Evolutionary conservation across 2,329 filamentous ascomycete species (phyloP).

Genomic region (Claviceps sp.): DNA sequence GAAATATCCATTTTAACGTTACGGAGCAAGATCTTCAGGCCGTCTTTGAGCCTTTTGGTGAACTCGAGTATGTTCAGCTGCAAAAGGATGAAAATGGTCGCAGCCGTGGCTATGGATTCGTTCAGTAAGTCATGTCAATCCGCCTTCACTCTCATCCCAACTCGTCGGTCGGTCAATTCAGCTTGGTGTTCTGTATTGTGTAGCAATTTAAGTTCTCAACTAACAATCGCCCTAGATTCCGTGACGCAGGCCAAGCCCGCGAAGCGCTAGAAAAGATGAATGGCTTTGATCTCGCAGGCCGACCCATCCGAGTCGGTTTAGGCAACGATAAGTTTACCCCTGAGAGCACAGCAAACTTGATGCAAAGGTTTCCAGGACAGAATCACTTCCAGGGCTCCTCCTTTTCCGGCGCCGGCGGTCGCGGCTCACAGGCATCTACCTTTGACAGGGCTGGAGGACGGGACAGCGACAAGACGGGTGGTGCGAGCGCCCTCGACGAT

Average conservation of each 20-base stretch:
- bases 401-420: slow-evolving; percentile 81
- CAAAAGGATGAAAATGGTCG: slow-evolving; percentile 90
- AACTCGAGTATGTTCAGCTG: slow-evolving; percentile 92
- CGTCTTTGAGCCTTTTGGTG: slow-evolving; percentile 94
- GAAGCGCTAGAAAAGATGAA: slow-evolving; percentile 99
- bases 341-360: slow-evolving; percentile 83
- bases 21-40: slow-evolving; percentile 91
- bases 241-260: slow-evolving; percentile 78
- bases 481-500: slow-evolving; percentile 90
- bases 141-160: neutral
- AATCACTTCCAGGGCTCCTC: slow-evolving; percentile 76
- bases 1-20: slow-evolving; percentile 99
- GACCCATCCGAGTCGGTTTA: slow-evolving; percentile 94
- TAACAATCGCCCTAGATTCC: slow-evolving; percentile 46
- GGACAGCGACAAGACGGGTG: slow-evolving; percentile 79
- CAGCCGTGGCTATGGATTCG: slow-evolving; percentile 93
- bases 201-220: too few relatives aligned
- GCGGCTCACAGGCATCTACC: slow-evolving; percentile 69
- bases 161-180: neutral
- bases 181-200: too few relatives aligned
- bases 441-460: slow-evolving; percentile 86
- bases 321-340: slow-evolving; percentile 99
- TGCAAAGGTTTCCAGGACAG: slow-evolving; percentile 82
- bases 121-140: slow-evolving; percentile 58
- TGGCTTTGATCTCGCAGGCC: slow-evolving; percentile 92